phyloP scores from a whole-genome alignment of 2,329 filamentous ascomycete genomes.

The Curvularia eragrostidis region DNA sequence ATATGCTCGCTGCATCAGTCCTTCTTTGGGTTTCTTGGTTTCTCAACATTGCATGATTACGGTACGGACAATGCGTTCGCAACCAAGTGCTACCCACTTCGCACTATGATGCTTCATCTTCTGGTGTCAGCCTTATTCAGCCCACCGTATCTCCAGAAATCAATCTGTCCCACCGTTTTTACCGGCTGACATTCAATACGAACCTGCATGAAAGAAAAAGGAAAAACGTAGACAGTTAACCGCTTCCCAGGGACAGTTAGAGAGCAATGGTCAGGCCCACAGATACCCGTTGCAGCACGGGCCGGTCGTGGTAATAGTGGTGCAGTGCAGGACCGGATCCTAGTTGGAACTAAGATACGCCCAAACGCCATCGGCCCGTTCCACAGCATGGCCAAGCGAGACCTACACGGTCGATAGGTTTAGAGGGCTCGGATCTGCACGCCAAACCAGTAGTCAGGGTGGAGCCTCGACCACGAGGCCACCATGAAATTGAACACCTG shows the following conservation, averaged over 20 bases:
- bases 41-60: conserved; percentile 1
- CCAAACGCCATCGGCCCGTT: conserved; percentile 14
- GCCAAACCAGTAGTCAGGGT: neutral
- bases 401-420: conserved; percentile 1
- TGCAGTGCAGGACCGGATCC: neutral
- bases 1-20: neutral
- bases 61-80: conserved; percentile 19
- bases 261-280: neutral
- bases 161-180: neutral
- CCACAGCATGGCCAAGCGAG: conserved; percentile 16
- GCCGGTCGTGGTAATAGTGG: neutral
- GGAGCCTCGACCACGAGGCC: neutral
- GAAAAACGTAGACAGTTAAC: neutral
- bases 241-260: conserved; percentile 6
- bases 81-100: conserved; percentile 10
- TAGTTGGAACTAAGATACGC: neutral
- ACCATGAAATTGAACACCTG: neutral
- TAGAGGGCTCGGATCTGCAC: conserved; percentile 1
- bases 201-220: neutral
- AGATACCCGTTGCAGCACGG: conserved; percentile 8
- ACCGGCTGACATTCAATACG: conserved; percentile 16
- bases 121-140: conserved; percentile 1
- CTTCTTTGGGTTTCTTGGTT: neutral
- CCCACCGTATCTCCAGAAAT: neutral
- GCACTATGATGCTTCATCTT: neutral